These are phyloP conservation scores for Suillus luteus DNA, from an alignment of 768 basidiomycete genomes.

Conservation along the genomic window DNA sequence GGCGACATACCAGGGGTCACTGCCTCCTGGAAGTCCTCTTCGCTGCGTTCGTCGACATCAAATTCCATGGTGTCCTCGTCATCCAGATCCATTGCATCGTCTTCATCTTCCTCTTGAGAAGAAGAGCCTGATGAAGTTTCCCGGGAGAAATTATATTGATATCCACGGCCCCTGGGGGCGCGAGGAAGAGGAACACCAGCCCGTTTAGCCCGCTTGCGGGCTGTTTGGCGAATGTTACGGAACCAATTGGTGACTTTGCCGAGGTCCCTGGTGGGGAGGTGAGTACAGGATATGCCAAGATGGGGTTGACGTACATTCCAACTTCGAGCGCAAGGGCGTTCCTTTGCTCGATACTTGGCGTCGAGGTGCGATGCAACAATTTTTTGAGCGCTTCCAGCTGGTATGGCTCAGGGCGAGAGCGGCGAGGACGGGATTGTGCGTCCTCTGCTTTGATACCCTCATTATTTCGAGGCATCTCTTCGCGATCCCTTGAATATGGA, in stretches of 20 bases:
- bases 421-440: slow-evolving; percentile 56
- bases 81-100: slow-evolving; percentile 55
- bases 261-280: slow-evolving; percentile 56
- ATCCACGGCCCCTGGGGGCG: slow-evolving; percentile 44
- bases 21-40: slow-evolving; percentile 74
- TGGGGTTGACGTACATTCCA: slow-evolving; percentile 59
- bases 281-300: slow-evolving; percentile 4
- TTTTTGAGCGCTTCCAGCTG: slow-evolving; percentile 77
- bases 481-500: slow-evolving; percentile 33
- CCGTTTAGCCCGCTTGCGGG: slow-evolving; percentile 68
- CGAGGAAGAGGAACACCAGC: slow-evolving; percentile 35
- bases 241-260: slow-evolving; percentile 90
- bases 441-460: slow-evolving; percentile 28
- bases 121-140: slow-evolving; percentile 55
- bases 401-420: slow-evolving; percentile 77
- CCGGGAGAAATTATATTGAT: slow-evolving; percentile 42
- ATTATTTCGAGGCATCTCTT: slow-evolving; percentile 22
- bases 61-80: slow-evolving; percentile 44
- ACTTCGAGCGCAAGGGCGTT: slow-evolving; percentile 71
- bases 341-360: slow-evolving; percentile 81
- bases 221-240: slow-evolving; percentile 78
- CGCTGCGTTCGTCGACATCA: slow-evolving; percentile 55
- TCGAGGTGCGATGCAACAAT: slow-evolving; percentile 65
- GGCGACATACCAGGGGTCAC: slow-evolving; percentile 63
- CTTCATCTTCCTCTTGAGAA: slow-evolving; percentile 39